phyloP scores from a whole-genome alignment of 2,329 filamentous ascomycete genomes.

The Tolypocladium amazonense region DNA sequence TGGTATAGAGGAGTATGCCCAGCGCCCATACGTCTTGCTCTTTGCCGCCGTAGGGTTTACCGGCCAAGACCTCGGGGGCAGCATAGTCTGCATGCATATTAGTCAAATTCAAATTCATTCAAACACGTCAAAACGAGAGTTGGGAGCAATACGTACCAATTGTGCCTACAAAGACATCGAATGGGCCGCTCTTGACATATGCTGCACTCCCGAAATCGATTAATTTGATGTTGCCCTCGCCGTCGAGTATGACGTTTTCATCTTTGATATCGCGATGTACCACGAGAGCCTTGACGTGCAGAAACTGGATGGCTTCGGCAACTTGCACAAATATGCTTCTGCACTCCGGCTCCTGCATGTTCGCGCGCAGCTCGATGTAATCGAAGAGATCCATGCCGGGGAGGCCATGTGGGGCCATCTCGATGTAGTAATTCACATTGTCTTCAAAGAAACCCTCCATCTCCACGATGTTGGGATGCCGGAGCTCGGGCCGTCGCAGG shows the following conservation, averaged over 20 bases:
- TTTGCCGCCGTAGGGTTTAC: constrained; percentile 84
- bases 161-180: constrained; percentile 97
- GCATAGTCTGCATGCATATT: constrained; percentile 66
- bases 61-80: constrained; percentile 92
- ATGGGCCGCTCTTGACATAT: constrained; percentile 96
- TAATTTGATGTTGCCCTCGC: constrained; percentile 89
- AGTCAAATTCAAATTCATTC: constrained; percentile 29
- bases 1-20: constrained; percentile 93
- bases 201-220: constrained; percentile 98
- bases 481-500: constrained; percentile 61
- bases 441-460: constrained; percentile 71
- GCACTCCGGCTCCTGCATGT: constrained; percentile 93
- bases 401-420: constrained; percentile 90
- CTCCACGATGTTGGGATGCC: constrained; percentile 60
- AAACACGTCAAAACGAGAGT: background rate
- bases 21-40: constrained; percentile 98
- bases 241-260: constrained; percentile 93
- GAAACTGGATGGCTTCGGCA: constrained; percentile 76
- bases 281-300: constrained; percentile 82
- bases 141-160: constrained; percentile 57
- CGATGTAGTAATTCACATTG: constrained; percentile 92
- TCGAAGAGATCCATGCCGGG: constrained; percentile 98
- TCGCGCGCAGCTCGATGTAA: constrained; percentile 91
- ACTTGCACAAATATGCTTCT: constrained; percentile 94
- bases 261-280: constrained; percentile 99